A percentile compares a stretch with the other conserved stretches of the same genome.
These are phyloP conservation scores for Malus sylvestris DNA, from an alignment of 306 rosid genomes.

Conservation along the genomic window DNA sequence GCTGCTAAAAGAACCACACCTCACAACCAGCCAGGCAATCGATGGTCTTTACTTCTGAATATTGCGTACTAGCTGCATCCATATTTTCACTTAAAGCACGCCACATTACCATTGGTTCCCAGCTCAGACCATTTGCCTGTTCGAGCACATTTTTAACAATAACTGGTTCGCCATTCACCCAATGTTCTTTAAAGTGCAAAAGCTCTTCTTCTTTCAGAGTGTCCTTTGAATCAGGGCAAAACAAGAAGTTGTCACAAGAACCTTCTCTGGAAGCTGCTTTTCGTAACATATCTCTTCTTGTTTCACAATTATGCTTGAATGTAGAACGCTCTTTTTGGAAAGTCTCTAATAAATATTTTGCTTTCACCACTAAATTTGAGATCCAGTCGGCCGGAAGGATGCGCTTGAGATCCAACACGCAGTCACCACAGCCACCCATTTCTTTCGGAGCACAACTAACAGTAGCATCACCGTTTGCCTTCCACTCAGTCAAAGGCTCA, in stretches of 20 bases:
- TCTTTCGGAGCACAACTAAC: conserved; percentile 55
- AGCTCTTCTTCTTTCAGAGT: conserved; percentile 24
- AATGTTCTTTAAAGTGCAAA: conserved; percentile 47
- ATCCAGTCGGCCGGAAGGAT: conserved; percentile 63
- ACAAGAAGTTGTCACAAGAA: conserved; percentile 38
- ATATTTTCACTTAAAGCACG: conserved; percentile 63
- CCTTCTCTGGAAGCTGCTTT: conserved; percentile 47
- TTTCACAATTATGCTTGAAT: conserved; percentile 19
- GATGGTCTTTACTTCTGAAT: conserved; percentile 70
- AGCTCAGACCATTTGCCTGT: conserved; percentile 72
- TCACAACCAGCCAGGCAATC: conserved; percentile 88
- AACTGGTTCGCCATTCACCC: conserved; percentile 67
- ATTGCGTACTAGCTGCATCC: conserved; percentile 38
- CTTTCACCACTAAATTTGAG: conserved; percentile 45
- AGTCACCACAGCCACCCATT: conserved; percentile 60
- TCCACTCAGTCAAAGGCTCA: conserved; percentile 38
- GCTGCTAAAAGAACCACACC: conserved; percentile 34
- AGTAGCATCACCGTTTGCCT: conserved; percentile 38
- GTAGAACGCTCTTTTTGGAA: conserved; percentile 9
- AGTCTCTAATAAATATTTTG: conserved; percentile 20
- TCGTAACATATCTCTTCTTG: conserved; percentile 21
- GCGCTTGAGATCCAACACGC: conserved; percentile 48
- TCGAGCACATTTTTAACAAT: conserved; percentile 62
- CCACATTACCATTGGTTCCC: conserved; percentile 95
- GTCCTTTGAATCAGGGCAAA: conserved; percentile 42